Base-by-base conservation (phyloP, 2,329 filamentous ascomycete species). In the Phialophora macrospora region DNA sequence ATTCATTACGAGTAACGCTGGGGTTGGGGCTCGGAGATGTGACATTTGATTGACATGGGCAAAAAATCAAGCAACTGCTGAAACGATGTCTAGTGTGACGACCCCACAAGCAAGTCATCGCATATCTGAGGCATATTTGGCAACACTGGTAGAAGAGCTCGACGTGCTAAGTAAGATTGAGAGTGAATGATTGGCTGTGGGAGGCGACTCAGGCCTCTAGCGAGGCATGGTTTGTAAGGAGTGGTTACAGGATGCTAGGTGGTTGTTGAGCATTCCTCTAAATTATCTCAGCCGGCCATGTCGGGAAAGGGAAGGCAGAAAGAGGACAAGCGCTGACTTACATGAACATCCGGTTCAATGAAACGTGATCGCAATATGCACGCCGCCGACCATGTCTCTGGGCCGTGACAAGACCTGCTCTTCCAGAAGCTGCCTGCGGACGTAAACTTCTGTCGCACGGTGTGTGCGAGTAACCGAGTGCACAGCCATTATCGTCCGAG, bases 41-140 rank as follows among this genome's bases (percentile, higher is more conserved):
- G 28, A 32, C 48, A 59, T 32, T 49, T 44, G 56, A 5, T 20
- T 12, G 38, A 34, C 44, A 34, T 49, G 56, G 56, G 44, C 48
- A 44, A 54, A 11, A 11, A 34, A 34, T 17, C 51, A 22, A 46
- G 52, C 60, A 51, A 38, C 34, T 63, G 52, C 58, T 68, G 66
- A 63, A 68, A 68, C 63, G 44, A 55, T 51, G 20, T 51, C 52
- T 66, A 62, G 55, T 66, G 66, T 59, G 66, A 64, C 60, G 41
- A 46, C 51, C 51, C 26, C 34, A 22, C 46, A 32, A 28, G 30
- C 58, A 28, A 34, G n/a, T 24, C 32, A 44, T 41, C 52, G 34
- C 41, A 61, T 44, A 32, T 44, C 52, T 65, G 63, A 61, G 54
- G 66, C 60, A 52, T 63, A 44, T 46, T 55, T 34, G 46, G 30